A percentile compares a stretch with the other conserved stretches of the same genome.
phyloP scores from a whole-genome alignment of 306 rosid species.

The Medicago ruthenica region DNA sequence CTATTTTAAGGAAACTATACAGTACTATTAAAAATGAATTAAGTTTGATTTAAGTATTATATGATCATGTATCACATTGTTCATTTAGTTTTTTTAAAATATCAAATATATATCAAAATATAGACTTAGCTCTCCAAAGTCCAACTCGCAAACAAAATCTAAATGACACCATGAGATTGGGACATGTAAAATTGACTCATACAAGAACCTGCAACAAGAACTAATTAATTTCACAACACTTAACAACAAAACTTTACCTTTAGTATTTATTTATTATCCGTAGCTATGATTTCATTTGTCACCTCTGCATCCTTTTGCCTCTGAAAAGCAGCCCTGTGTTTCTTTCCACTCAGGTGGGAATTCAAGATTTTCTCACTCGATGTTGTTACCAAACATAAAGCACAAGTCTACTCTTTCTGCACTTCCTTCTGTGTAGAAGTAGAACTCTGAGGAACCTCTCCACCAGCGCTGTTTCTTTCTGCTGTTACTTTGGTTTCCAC shows the following conservation, averaged over 20 bases:
- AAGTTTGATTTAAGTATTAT: too few species aligned
- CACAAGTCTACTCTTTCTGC: slow-evolving; percentile 63
- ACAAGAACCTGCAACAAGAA: neutral
- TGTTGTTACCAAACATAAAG: slow-evolving; percentile 50
- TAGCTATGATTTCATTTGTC: neutral
- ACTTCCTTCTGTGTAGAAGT: slow-evolving; percentile 35
- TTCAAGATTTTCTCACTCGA: neutral
- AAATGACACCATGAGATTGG: neutral
- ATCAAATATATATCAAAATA: too few species aligned
- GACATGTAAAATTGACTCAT: neutral
- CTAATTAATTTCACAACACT: neutral
- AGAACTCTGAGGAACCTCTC: slow-evolving; percentile 39
- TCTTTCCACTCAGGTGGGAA: slow-evolving; percentile 42
- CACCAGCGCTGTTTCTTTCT: slow-evolving; percentile 3
- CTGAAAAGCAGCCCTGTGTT: slow-evolving; percentile 41
- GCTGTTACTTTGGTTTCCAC: neutral
- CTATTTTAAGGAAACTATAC: too few species aligned
- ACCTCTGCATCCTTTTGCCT: neutral
- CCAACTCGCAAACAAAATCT: too few species aligned
- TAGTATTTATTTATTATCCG: neutral
- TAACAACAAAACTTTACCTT: neutral
- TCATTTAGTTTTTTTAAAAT: too few species aligned
- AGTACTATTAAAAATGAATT: too few species aligned
- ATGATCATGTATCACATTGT: too few species aligned
- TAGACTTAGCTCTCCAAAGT: too few species aligned